Conservation (phyloP, 257 asterid genomes). For the Nicotiana undulata region DNA sequence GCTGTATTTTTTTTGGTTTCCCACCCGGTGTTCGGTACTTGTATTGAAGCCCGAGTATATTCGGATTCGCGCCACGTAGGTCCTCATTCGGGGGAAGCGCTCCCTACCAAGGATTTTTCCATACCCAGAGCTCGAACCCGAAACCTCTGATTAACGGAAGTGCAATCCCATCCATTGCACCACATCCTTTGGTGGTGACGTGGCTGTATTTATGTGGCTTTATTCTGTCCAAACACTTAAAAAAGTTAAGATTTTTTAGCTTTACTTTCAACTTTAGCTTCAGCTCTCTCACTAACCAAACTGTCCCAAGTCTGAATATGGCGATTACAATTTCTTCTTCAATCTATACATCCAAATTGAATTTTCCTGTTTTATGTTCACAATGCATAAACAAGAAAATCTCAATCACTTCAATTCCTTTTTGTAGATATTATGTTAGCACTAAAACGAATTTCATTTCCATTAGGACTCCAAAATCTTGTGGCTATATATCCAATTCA, state of each 20-base stretch:
- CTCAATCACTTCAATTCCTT: constrained; percentile 16
- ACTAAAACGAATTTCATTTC: constrained; percentile 10
- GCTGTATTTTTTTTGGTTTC: too few species aligned
- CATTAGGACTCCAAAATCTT: constrained; percentile 15
- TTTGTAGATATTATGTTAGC: background rate
- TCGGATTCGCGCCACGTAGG: too few species aligned
- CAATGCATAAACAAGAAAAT: constrained; percentile 7
- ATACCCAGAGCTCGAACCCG: too few species aligned
- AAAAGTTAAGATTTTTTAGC: background rate
- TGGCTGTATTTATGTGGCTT: background rate
- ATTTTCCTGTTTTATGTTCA: constrained; percentile 25
- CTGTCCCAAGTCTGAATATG: too few species aligned
- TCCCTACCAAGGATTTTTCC: too few species aligned
- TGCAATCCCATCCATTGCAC: too few species aligned
- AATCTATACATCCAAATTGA: constrained; percentile 23
- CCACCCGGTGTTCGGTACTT: too few species aligned
- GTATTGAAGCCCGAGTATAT: too few species aligned
- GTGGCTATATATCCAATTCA: constrained; percentile 24
- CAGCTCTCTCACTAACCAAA: background rate
- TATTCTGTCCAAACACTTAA: background rate
- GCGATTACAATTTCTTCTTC: constrained; percentile 27
- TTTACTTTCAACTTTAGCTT: background rate
- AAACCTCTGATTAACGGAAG: too few species aligned
- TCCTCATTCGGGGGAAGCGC: too few species aligned
- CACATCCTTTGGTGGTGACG: too few species aligned